Percentiles rank a stretch among this genome's conserved stretches.
Conservation (phyloP, 805 yeast genomes). For the Brettanomyces custersianus region DNA sequence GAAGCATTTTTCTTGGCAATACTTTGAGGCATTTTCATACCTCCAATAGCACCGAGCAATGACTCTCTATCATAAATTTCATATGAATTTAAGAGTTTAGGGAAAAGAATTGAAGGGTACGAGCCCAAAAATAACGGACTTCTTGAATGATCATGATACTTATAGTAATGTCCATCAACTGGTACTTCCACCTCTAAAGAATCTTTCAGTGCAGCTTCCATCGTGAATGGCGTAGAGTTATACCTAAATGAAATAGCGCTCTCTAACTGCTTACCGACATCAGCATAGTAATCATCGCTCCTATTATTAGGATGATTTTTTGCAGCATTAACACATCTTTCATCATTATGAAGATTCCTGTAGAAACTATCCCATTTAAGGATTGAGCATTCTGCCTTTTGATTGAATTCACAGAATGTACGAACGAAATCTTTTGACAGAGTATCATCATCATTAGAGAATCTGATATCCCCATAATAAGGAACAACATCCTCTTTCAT, state of each 20-base stretch:
- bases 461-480: slow-evolving; percentile 75
- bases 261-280: slow-evolving; percentile 14
- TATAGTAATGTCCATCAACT: slow-evolving; percentile 32
- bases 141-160: slow-evolving; percentile 35
- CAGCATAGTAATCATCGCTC: too few species aligned
- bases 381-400: slow-evolving; percentile 62
- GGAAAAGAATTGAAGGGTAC: slow-evolving; percentile 56
- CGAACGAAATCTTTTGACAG: slow-evolving; percentile 21
- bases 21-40: slow-evolving; percentile 16
- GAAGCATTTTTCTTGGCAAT: slow-evolving; percentile 11
- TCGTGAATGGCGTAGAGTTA: slow-evolving; percentile 32
- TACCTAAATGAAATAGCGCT: slow-evolving; percentile 38
- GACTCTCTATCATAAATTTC: slow-evolving; percentile 45
- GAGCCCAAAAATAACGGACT: slow-evolving; percentile 55
- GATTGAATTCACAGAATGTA: slow-evolving; percentile 57
- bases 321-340: slow-evolving; percentile 21
- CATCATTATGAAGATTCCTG: slow-evolving; percentile 32
- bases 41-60: slow-evolving; percentile 47
- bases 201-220: slow-evolving; percentile 48
- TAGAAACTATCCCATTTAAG: slow-evolving; percentile 77
- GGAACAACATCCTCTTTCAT: slow-evolving; percentile 77
- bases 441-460: slow-evolving; percentile 5
- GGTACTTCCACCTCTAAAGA: slow-evolving; percentile 64
- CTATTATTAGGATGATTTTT: slow-evolving; percentile 1
- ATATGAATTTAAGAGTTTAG: slow-evolving; percentile 45